Percentiles rank a stretch among this genome's conserved stretches.
Evolutionary conservation across 2,329 filamentous ascomycete genomes (phyloP).

Genomic region (Fusarium phyllophilum): DNA sequence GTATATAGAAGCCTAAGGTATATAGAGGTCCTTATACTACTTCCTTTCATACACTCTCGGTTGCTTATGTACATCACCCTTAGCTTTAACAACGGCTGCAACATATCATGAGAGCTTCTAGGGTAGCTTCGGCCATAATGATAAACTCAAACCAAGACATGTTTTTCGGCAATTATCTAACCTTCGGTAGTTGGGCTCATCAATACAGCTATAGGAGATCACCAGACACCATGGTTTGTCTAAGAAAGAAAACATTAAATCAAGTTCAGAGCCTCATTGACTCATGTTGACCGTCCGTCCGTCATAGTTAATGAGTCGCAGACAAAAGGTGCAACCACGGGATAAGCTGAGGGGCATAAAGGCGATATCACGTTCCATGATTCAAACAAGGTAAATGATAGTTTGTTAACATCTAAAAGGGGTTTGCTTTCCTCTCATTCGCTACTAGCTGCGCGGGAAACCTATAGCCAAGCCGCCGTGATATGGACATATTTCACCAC

Average conservation of each 20-base stretch:
- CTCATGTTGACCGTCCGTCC: fast-evolving
- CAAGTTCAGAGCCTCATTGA: background rate
- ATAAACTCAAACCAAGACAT: background rate
- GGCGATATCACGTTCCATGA: background rate
- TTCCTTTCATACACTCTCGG: background rate
- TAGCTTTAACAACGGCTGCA: background rate
- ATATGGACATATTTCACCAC: background rate
- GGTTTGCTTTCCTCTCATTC: background rate
- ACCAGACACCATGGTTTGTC: background rate
- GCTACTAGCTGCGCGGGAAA: background rate
- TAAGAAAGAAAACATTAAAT: background rate
- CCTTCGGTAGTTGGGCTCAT: background rate
- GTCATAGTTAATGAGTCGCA: too few relatives aligned
- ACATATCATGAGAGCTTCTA: slow-evolving; percentile 8
- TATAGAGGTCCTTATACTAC: background rate
- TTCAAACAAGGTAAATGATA: too few relatives aligned
- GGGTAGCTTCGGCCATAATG: background rate
- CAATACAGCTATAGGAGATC: background rate
- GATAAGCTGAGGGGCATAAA: background rate
- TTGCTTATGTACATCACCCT: background rate
- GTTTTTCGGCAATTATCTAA: background rate
- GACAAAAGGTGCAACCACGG: too few relatives aligned
- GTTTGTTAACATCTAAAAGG: background rate
- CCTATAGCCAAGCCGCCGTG: too few relatives aligned
- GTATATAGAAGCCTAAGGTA: too few relatives aligned